Evolutionary conservation across 2,329 filamentous ascomycete species (phyloP), one percentile per base, ranked within the genome.

Genomic region (Stenocarpella maydis): DNA sequence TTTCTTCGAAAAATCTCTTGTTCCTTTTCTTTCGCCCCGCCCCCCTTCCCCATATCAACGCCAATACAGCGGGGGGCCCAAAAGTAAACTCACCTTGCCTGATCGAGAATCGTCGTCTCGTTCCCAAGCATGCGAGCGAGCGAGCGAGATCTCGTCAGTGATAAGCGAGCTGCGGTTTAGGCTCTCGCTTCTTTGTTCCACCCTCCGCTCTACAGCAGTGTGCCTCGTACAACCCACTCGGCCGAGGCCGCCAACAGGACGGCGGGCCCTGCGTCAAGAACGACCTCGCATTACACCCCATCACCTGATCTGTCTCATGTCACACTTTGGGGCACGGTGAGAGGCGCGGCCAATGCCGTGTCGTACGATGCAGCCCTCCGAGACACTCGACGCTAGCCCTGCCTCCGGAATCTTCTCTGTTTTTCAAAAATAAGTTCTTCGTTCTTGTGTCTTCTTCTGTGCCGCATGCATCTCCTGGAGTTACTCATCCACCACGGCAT

Each of bases 251-350:
- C 43, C 28, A 49, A 61, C 26, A 17, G 41, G n/a, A 47, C 24
- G 26, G 2, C 26, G 14, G 19, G 41, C 58, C 26, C 58, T 63
- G 58, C n/a, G 43, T 49, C 58, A 63, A 37, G 47, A 63, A 63
- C 26, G 43, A 28, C 58, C 43, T 63, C 28, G 43, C 58, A 63
- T 63, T 49, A 47, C 28, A 37, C 41, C 58, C 26, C 58, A 63
- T 63, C 58, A 63, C 58, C 58, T 63, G 58, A 63, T 49, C 58
- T 63, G 58, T 63, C 41, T 63, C 58, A 63, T 19, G 43, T 49
- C 5, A 12, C 58, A 63, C 58, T 15, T 28, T 12, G 58, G 58
- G 24, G 17, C 24, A 28, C 1, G 17, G 10, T 4, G 19, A 49
- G 34, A 37, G 34, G 58, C 19, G 26, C 58, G 58, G 58, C 58